Conservation (phyloP, 2,329 filamentous ascomycete genomes). For the Leptographium radiaticola region DNA sequence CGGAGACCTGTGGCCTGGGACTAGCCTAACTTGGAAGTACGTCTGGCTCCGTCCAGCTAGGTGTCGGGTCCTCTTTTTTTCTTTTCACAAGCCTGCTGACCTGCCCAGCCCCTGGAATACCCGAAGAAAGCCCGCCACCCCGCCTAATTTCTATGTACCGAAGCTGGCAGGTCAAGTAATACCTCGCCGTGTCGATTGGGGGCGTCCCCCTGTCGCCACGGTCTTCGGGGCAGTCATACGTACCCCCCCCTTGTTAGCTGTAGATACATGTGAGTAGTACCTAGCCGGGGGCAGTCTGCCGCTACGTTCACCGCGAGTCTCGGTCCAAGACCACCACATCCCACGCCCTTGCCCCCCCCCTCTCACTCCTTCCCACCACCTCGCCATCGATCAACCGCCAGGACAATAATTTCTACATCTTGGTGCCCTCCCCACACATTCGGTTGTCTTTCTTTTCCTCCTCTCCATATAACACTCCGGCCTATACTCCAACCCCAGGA, state of each 20-base stretch:
- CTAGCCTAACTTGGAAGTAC: background rate
- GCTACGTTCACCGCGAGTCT: conserved; percentile 15
- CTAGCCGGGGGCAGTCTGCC: conserved; percentile 7
- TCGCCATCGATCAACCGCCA: conserved; percentile 10
- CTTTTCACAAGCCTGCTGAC: conserved; percentile 4
- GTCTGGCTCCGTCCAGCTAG: conserved; percentile 7
- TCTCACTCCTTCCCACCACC: conserved; percentile 9
- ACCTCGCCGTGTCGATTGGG: background rate
- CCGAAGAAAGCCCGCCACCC: conserved; percentile 2
- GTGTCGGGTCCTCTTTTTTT: conserved; percentile 1
- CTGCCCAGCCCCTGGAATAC: conserved; percentile 1
- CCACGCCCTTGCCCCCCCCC: conserved; percentile 10
- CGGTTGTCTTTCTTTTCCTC: conserved; percentile 1
- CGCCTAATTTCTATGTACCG: background rate
- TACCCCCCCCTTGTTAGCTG: conserved; percentile 8
- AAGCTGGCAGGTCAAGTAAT: background rate
- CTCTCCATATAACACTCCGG: conserved; percentile 3
- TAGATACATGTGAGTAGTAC: conserved; percentile 7
- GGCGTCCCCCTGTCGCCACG: background rate
- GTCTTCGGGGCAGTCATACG: background rate
- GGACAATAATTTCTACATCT: conserved; percentile 16
- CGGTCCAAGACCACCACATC: conserved; percentile 10
- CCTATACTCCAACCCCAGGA: background rate
- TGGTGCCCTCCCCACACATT: conserved; percentile 13
- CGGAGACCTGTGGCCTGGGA: background rate